Conservation (phyloP, 2,329 filamentous ascomycete species). For the Nigrospora osmanthi region DNA sequence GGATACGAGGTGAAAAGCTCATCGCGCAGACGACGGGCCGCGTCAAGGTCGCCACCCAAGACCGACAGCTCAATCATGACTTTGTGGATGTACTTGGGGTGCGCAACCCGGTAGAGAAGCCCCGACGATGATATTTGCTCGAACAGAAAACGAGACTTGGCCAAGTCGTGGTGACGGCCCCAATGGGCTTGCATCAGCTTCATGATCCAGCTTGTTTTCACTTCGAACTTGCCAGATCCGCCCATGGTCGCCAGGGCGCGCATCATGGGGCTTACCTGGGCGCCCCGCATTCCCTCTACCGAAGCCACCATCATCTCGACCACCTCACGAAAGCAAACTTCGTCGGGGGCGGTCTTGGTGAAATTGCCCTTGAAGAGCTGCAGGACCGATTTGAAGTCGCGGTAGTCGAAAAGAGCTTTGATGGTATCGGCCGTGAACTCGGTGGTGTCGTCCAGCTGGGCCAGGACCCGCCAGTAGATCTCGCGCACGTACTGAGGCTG, state of each 20-base stretch:
- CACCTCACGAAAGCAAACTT: conserved; percentile 13
- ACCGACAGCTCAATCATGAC: conserved; percentile 32
- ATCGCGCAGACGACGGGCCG: conserved; percentile 22
- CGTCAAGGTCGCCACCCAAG: conserved; percentile 20
- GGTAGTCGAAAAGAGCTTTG: conserved; percentile 16
- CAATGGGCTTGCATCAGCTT: conserved; percentile 27
- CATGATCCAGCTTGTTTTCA: conserved; percentile 27
- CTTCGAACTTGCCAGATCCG: conserved; percentile 5
- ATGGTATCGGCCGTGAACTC: conserved; percentile 23
- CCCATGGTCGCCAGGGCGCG: conserved; percentile 16
- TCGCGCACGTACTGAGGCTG: conserved; percentile 11
- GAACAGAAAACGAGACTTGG: conserved; percentile 17
- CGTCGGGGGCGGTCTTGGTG: conserved; percentile 13
- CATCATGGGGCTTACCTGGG: conserved; percentile 19
- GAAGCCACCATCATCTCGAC: conserved; percentile 23
- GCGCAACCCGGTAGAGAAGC: conserved; percentile 11
- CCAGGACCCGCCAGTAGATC: conserved; percentile 24
- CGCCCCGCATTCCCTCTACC: conserved; percentile 18
- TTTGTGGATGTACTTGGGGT: conserved; percentile 25
- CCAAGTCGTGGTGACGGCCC: conserved; percentile 17
- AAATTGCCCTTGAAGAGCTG: conserved; percentile 25
- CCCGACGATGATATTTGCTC: conserved; percentile 12
- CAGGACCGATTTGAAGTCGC: conserved; percentile 22
- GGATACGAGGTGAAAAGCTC: conserved; percentile 17
- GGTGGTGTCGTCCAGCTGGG: conserved; percentile 11